A percentile compares a stretch with the other conserved stretches of the same genome.
These are phyloP conservation scores for Boletellus deceptivus DNA, from an alignment of 1,284 basidiomycete species.

Conservation along the genomic window DNA sequence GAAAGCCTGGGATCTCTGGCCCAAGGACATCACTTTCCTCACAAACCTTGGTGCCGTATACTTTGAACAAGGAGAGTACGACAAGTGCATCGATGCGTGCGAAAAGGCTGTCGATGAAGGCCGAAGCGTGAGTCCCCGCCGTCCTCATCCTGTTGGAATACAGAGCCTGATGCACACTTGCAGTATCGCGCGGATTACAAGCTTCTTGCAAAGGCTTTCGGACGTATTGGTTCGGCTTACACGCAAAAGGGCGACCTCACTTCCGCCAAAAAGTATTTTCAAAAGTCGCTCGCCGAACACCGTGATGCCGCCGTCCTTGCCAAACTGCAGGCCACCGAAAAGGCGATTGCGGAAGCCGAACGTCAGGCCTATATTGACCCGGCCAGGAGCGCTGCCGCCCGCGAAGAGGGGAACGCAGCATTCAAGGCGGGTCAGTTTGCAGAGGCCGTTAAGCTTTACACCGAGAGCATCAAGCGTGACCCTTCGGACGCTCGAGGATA, in stretches of 20 bases:
- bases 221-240: conserved; percentile 87
- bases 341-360: conserved; percentile 74
- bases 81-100: conserved; percentile 88
- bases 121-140: conserved; percentile 51
- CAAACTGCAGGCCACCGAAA: conserved; percentile 88
- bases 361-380: conserved; percentile 89
- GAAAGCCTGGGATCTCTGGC: conserved; percentile 91
- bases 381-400: conserved; percentile 77
- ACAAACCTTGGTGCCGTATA: conserved; percentile 87
- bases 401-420: conserved; percentile 88
- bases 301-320: conserved; percentile 91
- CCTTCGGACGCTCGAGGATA: conserved; percentile 90
- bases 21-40: conserved; percentile 92
- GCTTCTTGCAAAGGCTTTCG: conserved; percentile 83
- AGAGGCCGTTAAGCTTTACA: conserved; percentile 89
- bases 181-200: conserved; percentile 81
- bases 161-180: conserved; percentile 3
- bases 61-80: conserved; percentile 91
- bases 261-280: conserved; percentile 85
- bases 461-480: conserved; percentile 95
- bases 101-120: conserved; percentile 96
- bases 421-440: conserved; percentile 95
- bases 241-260: conserved; percentile 77
- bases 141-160: background rate
- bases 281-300: conserved; percentile 95